phyloP scores from a whole-genome alignment of 2,329 filamentous ascomycete species.

The Stachybotrys elegans region DNA sequence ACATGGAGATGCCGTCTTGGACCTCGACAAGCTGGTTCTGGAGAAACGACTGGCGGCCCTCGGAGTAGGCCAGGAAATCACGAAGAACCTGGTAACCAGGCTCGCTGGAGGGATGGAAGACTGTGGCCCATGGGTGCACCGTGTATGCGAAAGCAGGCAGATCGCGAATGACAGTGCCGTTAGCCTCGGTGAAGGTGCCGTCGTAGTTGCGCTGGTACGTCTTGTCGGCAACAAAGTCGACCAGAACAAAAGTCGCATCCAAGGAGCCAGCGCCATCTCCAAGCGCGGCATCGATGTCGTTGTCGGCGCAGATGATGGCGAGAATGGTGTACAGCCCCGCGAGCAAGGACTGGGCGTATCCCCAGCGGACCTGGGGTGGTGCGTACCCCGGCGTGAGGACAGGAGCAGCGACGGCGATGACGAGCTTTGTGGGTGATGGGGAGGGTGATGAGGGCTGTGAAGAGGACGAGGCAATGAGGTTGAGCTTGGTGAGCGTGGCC shows the following conservation, averaged over 20 bases:
- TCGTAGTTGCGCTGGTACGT: constrained; percentile 26
- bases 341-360: constrained; percentile 66
- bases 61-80: constrained; percentile 41
- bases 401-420: constrained; percentile 57
- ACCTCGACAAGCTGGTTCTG: constrained; percentile 48
- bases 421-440: constrained; percentile 31
- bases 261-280: constrained; percentile 57
- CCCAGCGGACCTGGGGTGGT: constrained; percentile 51
- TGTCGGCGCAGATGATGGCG: constrained; percentile 63
- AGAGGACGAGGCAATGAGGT: constrained; percentile 9
- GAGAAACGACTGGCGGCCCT: constrained; percentile 39
- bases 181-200: constrained; percentile 30
- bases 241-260: constrained; percentile 68
- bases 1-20: constrained; percentile 46
- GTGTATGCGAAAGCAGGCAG: constrained; percentile 47
- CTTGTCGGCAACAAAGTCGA: constrained; percentile 52
- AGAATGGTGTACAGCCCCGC: constrained; percentile 75
- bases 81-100: constrained; percentile 54
- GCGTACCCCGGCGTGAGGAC: constrained; percentile 47
- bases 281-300: constrained; percentile 55
- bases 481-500: constrained; percentile 46
- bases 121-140: constrained; percentile 55
- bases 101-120: constrained; percentile 65
- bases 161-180: constrained; percentile 43
- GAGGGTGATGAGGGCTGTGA: constrained; percentile 15